Base-by-base conservation (phyloP, 352 stramenopile species). In the Sclerospora graminicola region DNA sequence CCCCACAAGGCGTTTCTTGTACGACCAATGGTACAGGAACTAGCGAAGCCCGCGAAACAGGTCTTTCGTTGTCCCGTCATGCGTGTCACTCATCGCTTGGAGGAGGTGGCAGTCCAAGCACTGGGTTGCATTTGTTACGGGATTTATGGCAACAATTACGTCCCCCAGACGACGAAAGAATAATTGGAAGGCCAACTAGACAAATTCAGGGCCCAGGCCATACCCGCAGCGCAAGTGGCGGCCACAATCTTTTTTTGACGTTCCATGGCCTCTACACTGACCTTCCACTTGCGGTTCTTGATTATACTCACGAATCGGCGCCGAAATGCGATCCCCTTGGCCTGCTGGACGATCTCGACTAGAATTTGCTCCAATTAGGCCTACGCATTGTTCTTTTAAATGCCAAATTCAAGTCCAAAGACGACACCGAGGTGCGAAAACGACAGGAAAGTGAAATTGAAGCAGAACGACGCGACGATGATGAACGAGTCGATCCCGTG, bases 111-210 rank as follows among this genome's bases (percentile, higher is more conserved):
- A 74, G 59, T 29, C 56, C 65, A 6, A 69, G 57, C 42, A 63
- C 63, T 15, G 59, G 61, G 0, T 69, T 64, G 0, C 76, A 89
- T 39, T 59, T 89, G n/a, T 65, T 89, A 23, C 70, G 74, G 10
- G 77, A 89, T 38, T 41, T 89, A 21, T 89, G 77, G 77, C 77
- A 89, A 8, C 77, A 89, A 50, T 39, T 86, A 2, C 83, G 77
- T 38, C 79, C 79, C 35, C 56, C 61, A 10, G 71, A 89, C 20
- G 77, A 86, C 10, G 66, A 81, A 4, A 50, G 63, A 3, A 24
- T 50, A 1, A 52, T 48, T 29, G 49, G 44, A 1, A 63, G 40
- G 20, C 60, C 33, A 23, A 51, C 55, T 19, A 45, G 49, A 8
- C 49, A 60, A 47, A 45, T 43, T 1, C 41, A 57, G 10, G 47